Conservation (phyloP, 2,329 filamentous ascomycete species). For the Dactylellina haptotyla region DNA sequence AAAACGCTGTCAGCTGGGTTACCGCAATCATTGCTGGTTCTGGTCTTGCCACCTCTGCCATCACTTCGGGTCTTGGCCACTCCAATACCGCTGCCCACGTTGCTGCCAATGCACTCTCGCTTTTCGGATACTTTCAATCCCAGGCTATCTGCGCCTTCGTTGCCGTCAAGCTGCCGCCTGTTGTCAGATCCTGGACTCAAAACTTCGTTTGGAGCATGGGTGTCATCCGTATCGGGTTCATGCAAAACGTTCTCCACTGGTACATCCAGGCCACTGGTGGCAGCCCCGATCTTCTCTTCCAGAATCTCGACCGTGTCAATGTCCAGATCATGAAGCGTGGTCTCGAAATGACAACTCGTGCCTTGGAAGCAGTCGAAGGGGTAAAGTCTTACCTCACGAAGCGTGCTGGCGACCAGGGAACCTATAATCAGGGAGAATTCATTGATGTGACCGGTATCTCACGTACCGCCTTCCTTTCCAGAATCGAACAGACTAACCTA, state of each 20-base stretch:
- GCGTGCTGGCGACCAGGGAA: slow-evolving; percentile 43
- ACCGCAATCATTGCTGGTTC: slow-evolving; percentile 88
- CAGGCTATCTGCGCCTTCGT: slow-evolving; percentile 91
- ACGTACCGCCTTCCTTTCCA: slow-evolving; percentile 84
- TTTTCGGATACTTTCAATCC: slow-evolving; percentile 93
- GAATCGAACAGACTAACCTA: slow-evolving; percentile 88
- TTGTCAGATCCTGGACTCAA: slow-evolving; percentile 92
- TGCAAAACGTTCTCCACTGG: slow-evolving; percentile 91
- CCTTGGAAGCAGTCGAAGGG: slow-evolving; percentile 65
- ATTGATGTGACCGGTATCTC: slow-evolving; percentile 80
- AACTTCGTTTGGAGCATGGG: slow-evolving; percentile 99
- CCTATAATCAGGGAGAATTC: slow-evolving; percentile 57
- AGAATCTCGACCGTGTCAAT: slow-evolving; percentile 77
- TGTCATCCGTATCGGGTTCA: slow-evolving; percentile 85
- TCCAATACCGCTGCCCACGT: slow-evolving; percentile 95
- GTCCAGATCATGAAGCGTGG: slow-evolving; percentile 80
- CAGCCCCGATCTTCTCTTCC: slow-evolving; percentile 79
- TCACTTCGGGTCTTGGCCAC: slow-evolving; percentile 89
- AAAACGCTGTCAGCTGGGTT: slow-evolving; percentile 87
- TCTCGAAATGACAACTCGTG: slow-evolving; percentile 58
- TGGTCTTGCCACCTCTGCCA: slow-evolving; percentile 82
- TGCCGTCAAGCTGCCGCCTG: slow-evolving; percentile 81
- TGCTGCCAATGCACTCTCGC: slow-evolving; percentile 89
- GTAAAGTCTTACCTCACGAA: slow-evolving; percentile 56
- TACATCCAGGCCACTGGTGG: slow-evolving; percentile 94